A percentile compares a stretch with the other conserved stretches of the same genome.
Evolutionary conservation across 306 rosid genomes (phyloP).

Genomic region (Acacia melanoxylon): DNA sequence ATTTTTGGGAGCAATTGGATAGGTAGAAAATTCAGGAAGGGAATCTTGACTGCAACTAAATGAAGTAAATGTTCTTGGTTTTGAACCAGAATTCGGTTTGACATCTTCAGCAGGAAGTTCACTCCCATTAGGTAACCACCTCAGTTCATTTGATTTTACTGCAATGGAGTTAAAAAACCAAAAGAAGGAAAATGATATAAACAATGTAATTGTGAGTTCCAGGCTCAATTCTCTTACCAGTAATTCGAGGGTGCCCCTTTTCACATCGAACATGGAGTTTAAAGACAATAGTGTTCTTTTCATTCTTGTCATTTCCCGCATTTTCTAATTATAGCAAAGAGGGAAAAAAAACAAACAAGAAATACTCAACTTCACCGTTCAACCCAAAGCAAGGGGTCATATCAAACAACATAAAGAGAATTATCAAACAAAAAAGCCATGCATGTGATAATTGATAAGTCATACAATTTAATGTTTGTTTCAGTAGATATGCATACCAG

Average conservation of each 20-base stretch:
- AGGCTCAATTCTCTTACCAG: constrained; percentile 48
- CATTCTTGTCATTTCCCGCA: constrained; percentile 59
- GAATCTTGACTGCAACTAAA: constrained; percentile 76
- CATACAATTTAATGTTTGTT: constrained; percentile 6
- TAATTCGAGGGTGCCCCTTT: constrained; percentile 44
- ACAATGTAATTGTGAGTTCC: background rate
- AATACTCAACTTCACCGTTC: constrained; percentile 17
- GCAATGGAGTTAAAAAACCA: constrained; percentile 36
- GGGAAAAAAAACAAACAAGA: background rate
- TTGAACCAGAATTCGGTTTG: constrained; percentile 48
- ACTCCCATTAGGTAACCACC: constrained; percentile 90
- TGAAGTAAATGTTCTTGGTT: constrained; percentile 75
- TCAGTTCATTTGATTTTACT: constrained; percentile 66
- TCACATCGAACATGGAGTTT: constrained; percentile 66
- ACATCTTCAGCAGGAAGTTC: constrained; percentile 52
- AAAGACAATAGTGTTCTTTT: constrained; percentile 89
- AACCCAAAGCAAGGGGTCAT: background rate
- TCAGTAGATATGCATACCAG: constrained; percentile 56
- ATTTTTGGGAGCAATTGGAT: constrained; percentile 44
- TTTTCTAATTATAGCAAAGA: constrained; percentile 47
- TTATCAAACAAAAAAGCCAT: constrained; percentile 19
- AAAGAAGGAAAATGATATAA: constrained; percentile 9
- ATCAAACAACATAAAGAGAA: constrained; percentile 7
- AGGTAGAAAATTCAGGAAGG: constrained; percentile 62
- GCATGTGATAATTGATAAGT: constrained; percentile 3